A percentile compares a stretch with the other conserved stretches of the same genome.
Conservation (phyloP, 176 grass and related monocot species). For the Rhipidocladum racemiflorum region DNA sequence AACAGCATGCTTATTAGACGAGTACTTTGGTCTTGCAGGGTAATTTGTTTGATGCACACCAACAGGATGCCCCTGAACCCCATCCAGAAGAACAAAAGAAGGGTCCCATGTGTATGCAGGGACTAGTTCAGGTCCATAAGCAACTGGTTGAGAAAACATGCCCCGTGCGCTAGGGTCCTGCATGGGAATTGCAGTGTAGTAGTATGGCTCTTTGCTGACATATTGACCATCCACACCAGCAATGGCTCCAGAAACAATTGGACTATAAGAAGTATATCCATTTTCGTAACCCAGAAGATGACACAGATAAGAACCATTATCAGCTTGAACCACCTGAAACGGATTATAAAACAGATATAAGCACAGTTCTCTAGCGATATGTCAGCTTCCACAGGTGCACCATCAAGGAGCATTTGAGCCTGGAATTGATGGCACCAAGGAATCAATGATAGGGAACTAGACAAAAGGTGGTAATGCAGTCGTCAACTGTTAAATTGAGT, state of each 20-base stretch:
- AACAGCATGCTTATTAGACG: slow-evolving; percentile 41
- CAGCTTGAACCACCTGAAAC: slow-evolving; percentile 75
- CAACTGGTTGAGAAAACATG: slow-evolving; percentile 49
- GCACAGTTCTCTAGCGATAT: slow-evolving; percentile 16
- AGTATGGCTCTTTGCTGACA: slow-evolving; percentile 60
- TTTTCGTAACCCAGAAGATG: slow-evolving; percentile 66
- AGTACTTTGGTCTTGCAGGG: slow-evolving; percentile 41
- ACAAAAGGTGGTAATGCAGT: background rate
- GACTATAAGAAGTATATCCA: slow-evolving; percentile 51
- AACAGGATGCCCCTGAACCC: slow-evolving; percentile 60
- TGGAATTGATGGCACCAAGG: background rate
- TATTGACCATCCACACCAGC: slow-evolving; percentile 63
- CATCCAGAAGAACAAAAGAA: slow-evolving; percentile 60
- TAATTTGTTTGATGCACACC: slow-evolving; percentile 49
- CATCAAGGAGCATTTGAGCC: slow-evolving; percentile 8
- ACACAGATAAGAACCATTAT: slow-evolving; percentile 71
- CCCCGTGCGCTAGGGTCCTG: slow-evolving; percentile 46
- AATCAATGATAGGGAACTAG: background rate
- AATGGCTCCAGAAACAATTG: slow-evolving; percentile 42
- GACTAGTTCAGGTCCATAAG: slow-evolving; percentile 58
- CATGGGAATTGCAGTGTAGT: slow-evolving; percentile 38
- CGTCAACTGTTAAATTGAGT: background rate
- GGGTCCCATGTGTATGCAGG: slow-evolving; percentile 71
- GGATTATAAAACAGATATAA: slow-evolving; percentile 23
- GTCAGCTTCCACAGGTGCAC: slow-evolving; percentile 12